These are phyloP conservation scores for Lanzia echinophila DNA, from an alignment of 2,329 filamentous ascomycete genomes.

Conservation along the genomic window DNA sequence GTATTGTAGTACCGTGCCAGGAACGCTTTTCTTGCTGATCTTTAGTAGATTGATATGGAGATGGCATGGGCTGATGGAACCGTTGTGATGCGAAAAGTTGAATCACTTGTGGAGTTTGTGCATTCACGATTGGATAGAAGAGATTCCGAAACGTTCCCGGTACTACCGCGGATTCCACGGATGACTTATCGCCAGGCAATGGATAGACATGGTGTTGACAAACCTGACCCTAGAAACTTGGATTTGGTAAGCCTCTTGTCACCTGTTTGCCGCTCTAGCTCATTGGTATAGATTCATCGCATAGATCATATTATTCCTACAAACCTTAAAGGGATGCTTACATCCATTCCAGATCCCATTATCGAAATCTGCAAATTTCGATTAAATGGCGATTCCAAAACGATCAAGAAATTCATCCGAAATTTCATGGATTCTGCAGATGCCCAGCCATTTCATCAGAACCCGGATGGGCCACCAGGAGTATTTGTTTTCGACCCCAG, in stretches of 20 bases:
- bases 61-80: constrained; percentile 75
- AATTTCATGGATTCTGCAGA: constrained; percentile 64
- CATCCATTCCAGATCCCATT: constrained; percentile 57
- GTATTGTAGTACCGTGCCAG: constrained; percentile 34
- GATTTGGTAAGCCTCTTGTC: constrained; percentile 45
- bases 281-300: constrained; percentile 49
- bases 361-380: constrained; percentile 70
- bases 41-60: constrained; percentile 73
- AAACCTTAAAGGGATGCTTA: constrained; percentile 70
- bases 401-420: constrained; percentile 55
- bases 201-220: constrained; percentile 76
- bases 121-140: constrained; percentile 15
- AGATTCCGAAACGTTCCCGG: constrained; percentile 16
- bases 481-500: constrained; percentile 68
- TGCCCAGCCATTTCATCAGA: constrained; percentile 53
- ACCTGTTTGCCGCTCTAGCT: not conserved
- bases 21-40: constrained; percentile 8
- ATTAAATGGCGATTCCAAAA: constrained; percentile 44
- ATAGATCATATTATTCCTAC: constrained; percentile 57
- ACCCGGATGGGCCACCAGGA: constrained; percentile 71
- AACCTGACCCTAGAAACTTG: constrained; percentile 78
- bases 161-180: no score
- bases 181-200: constrained; percentile 74
- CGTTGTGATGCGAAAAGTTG: constrained; percentile 53
- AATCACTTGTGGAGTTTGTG: constrained; percentile 23